Percentiles rank a stretch among this genome's conserved stretches.
Evolutionary conservation across 495 filamentous ascomycete species (phyloP).

Genomic region (Neurospora sp.): DNA sequence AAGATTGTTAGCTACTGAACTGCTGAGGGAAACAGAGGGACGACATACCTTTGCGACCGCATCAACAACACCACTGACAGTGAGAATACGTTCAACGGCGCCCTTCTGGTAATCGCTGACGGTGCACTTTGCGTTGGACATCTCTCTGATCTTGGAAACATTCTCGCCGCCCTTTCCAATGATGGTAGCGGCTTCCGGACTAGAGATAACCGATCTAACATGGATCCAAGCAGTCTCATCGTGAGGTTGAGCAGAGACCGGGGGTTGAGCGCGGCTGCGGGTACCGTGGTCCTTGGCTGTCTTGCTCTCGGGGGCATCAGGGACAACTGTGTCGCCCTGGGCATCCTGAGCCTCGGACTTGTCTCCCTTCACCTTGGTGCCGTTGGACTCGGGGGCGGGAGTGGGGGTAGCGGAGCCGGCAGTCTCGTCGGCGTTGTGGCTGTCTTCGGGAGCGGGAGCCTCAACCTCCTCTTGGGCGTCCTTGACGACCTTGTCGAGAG

Average conservation of each 20-base stretch:
- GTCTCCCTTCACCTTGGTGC: constrained; percentile 37
- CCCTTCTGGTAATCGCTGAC: constrained; percentile 96
- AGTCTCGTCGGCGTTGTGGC: constrained; percentile 7
- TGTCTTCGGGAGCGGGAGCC: constrained; percentile 9
- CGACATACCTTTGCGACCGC: constrained; percentile 82
- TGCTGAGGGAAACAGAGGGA: neutral
- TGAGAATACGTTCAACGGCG: constrained; percentile 92
- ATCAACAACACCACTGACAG: constrained; percentile 90
- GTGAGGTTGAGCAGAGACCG: constrained; percentile 30
- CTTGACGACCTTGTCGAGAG: constrained; percentile 81
- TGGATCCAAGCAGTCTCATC: constrained; percentile 97
- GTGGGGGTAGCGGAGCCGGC: neutral
- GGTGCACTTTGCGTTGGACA: constrained; percentile 93
- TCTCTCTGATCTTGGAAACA: constrained; percentile 81
- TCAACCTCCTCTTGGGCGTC: constrained; percentile 31
- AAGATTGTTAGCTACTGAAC: constrained; percentile 5
- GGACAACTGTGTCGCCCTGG: constrained; percentile 56
- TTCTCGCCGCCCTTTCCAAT: constrained; percentile 99
- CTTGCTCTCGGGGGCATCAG: constrained; percentile 51
- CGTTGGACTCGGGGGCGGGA: constrained; percentile 26
- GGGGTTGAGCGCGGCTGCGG: constrained; percentile 35
- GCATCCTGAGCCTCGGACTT: constrained; percentile 50
- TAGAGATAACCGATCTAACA: constrained; percentile 90
- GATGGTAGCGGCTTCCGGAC: constrained; percentile 90
- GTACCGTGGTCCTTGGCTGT: constrained; percentile 9